Percentiles rank a stretch among this genome's conserved stretches.
Conservation (phyloP, 1,139 yeast genomes). For the Petasospora fabianii region DNA sequence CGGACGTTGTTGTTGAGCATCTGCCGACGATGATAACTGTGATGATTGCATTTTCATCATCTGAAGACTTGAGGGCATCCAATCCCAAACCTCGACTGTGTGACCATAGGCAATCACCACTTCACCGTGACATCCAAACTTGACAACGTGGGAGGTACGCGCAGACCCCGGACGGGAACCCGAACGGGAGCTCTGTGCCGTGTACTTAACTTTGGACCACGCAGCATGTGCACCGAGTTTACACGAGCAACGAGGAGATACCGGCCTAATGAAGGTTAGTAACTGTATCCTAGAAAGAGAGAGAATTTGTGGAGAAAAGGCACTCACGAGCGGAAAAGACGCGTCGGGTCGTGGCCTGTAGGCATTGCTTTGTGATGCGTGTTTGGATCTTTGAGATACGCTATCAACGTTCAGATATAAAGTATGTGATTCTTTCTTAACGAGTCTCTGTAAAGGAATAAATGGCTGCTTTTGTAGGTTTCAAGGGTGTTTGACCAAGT, state of each 20-base stretch:
- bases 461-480: not conserved
- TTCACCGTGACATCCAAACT: conserved; percentile 46
- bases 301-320: not conserved
- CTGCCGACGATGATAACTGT: not conserved
- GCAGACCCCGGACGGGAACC: not conserved
- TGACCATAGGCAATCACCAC: conserved; percentile 35
- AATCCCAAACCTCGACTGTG: conserved; percentile 49
- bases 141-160: conserved; percentile 24
- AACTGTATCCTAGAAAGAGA: not conserved
- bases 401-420: not conserved
- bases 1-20: conserved; percentile 19
- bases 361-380: conserved; percentile 19
- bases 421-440: not conserved
- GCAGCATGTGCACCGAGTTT: conserved; percentile 24
- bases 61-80: conserved; percentile 34
- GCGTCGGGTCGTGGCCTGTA: conserved; percentile 28
- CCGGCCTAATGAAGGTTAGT: conserved; percentile 13
- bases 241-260: conserved; percentile 17
- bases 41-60: conserved; percentile 12
- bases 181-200: conserved; percentile 9
- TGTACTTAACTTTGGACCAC: conserved; percentile 25
- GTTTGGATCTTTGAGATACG: not conserved
- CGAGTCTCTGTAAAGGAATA: not conserved
- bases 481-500: too few relatives aligned
- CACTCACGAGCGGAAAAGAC: conserved; percentile 24